Base-by-base conservation (phyloP, 2,329 filamentous ascomycete species). In the Nemania sp. region DNA sequence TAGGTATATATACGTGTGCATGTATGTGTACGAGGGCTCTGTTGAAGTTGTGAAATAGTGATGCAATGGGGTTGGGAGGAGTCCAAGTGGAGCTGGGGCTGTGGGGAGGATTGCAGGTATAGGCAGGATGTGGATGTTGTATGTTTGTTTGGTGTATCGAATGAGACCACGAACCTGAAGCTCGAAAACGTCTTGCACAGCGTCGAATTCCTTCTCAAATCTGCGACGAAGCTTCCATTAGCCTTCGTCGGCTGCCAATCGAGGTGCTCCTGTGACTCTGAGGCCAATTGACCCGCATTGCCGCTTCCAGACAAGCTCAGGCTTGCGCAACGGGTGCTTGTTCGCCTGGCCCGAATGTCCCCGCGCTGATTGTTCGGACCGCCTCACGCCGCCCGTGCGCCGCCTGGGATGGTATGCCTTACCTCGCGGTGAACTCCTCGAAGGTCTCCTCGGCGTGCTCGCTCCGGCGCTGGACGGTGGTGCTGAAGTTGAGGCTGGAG, bases 171-270 rank as follows among this genome's bases (percentile, higher is more conserved):
- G 57, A 86, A 96, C 92, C 91, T 97, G 92, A 72, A 99, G 91
- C 86, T 99, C 94, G 77, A 99, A 99, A 72, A 97, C 93, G 80
- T 99, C 94, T 79, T 97, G 91, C 64, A 99, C 94, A 71, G 79
- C 78, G 61, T 99, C 93, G 73, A 99, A 99, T 80, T 99, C 94
- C 86, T 97, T 97, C 85, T 99, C 94, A 73, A 96, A 99, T 80
- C 94, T 99, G 73, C 68, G 54, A 53, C 54, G 47, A 58, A 60
- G 54, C 59, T 55, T 54, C 57, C 22, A 66, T 80, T 70, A 76
- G 73, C 68, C 54, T 54, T 56, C 22, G 66, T 80, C 69, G 76
- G 73, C 68, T 70, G 72, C 72, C 66, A 66, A 67, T 63, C 52
- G 33, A 45, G n/a, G 19, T 37, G 7, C 23, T 8, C 28, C 11